A percentile compares a stretch with the other conserved stretches of the same genome.
Conservation (phyloP, 2,329 filamentous ascomycete genomes). For the Diplodia intermedia region DNA sequence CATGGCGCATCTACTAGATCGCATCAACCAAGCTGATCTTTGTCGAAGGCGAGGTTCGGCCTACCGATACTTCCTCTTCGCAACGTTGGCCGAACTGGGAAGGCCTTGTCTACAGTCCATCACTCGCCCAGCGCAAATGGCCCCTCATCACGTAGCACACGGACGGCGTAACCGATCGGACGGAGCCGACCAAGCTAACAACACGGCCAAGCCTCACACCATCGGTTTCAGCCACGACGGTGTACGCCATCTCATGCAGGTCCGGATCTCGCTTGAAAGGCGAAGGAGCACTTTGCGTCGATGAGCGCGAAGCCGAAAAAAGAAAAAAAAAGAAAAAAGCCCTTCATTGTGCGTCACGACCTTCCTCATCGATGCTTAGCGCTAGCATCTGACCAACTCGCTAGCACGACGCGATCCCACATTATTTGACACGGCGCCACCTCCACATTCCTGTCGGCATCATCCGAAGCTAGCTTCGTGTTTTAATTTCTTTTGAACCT, state of each 20-base stretch:
- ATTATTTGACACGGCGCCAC: not conserved
- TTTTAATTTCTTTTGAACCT: not conserved
- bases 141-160: not conserved
- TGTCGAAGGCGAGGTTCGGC: not conserved
- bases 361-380: not conserved
- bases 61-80: not conserved
- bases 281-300: not conserved
- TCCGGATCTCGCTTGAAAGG: not conserved
- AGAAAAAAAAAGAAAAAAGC: no score
- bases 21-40: not conserved
- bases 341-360: not conserved
- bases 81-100: not conserved
- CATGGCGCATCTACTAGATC: not conserved
- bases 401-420: not conserved
- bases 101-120: not conserved
- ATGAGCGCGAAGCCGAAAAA: not conserved
- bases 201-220: not conserved
- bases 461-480: not conserved
- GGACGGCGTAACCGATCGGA: not conserved
- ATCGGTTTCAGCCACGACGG: not conserved
- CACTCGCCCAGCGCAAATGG: not conserved
- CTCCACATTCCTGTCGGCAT: not conserved
- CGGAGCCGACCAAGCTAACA: not conserved
- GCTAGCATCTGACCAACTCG: not conserved
- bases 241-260: not conserved